phyloP scores from a whole-genome alignment of 371 early-diverging fungal species.

The Rhizopus delemar region DNA sequence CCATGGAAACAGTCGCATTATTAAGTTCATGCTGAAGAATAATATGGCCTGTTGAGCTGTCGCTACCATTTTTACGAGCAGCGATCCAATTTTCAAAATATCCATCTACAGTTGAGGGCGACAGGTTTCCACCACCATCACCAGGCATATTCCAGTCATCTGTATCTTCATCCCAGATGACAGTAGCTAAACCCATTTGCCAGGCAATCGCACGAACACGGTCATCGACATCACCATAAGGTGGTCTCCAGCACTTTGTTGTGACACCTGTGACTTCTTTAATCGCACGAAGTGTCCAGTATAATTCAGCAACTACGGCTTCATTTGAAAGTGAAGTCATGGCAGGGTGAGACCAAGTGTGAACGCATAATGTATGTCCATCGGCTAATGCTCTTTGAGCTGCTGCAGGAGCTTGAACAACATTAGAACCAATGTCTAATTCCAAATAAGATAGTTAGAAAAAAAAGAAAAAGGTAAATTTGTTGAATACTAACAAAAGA shows the following conservation, averaged over 20 bases:
- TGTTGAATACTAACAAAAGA: conserved; percentile 22
- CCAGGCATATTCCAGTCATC: conserved; percentile 45
- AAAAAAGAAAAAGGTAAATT: background rate
- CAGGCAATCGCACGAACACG: conserved; percentile 56
- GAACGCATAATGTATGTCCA: conserved; percentile 41
- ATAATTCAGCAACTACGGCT: conserved; percentile 58
- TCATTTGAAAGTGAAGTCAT: conserved; percentile 58
- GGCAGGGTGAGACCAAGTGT: conserved; percentile 63
- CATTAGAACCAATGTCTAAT: conserved; percentile 36
- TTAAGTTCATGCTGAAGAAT: conserved; percentile 56
- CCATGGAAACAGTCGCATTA: conserved; percentile 45
- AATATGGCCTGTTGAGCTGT: conserved; percentile 42
- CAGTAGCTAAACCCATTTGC: conserved; percentile 53
- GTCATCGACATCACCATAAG: conserved; percentile 60
- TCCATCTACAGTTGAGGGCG: conserved; percentile 37
- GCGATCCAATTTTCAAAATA: conserved; percentile 48
- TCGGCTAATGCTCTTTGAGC: conserved; percentile 33
- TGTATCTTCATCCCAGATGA: conserved; percentile 43
- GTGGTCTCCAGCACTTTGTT: conserved; percentile 61
- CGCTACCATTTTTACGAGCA: conserved; percentile 38
- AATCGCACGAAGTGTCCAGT: conserved; percentile 55
- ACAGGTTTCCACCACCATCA: conserved; percentile 39
- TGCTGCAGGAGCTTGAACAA: conserved; percentile 30
- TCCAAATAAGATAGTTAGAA: background rate
- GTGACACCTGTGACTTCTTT: conserved; percentile 57